These are phyloP conservation scores for Streptanthus diversifolius DNA, from an alignment of 345 rosid genomes.

Conservation along the genomic window DNA sequence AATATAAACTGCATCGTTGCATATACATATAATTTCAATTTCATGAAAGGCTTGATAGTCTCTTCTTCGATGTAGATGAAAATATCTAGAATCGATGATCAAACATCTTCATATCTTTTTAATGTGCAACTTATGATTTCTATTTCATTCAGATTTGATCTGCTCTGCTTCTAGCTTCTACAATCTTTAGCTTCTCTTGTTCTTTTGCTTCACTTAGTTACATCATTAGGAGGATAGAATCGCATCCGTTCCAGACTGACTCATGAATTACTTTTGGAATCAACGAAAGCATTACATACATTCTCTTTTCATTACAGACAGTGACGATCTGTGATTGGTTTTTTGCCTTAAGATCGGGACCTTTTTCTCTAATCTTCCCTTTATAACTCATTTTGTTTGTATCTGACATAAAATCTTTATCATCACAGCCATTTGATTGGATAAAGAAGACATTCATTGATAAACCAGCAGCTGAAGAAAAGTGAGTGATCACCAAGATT, in stretches of 20 bases:
- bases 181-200: background rate
- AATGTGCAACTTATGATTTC: background rate
- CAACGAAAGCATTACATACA: background rate
- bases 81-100: background rate
- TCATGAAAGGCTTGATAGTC: background rate
- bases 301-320: background rate
- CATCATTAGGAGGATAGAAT: background rate
- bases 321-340: background rate
- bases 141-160: background rate
- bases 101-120: background rate
- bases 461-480: conserved; percentile 46
- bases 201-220: background rate
- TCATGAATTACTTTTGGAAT: background rate
- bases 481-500: conserved; percentile 25
- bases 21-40: background rate
- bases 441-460: conserved; percentile 80
- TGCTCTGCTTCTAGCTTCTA: background rate
- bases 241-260: background rate
- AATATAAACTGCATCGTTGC: background rate
- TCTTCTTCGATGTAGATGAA: background rate
- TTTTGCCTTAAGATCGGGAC: background rate
- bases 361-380: background rate
- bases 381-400: background rate
- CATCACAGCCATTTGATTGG: conserved; percentile 83
- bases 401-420: background rate